phyloP scores from a whole-genome alignment of 352 stramenopile species.

The Globisporangium takayamanum region DNA sequence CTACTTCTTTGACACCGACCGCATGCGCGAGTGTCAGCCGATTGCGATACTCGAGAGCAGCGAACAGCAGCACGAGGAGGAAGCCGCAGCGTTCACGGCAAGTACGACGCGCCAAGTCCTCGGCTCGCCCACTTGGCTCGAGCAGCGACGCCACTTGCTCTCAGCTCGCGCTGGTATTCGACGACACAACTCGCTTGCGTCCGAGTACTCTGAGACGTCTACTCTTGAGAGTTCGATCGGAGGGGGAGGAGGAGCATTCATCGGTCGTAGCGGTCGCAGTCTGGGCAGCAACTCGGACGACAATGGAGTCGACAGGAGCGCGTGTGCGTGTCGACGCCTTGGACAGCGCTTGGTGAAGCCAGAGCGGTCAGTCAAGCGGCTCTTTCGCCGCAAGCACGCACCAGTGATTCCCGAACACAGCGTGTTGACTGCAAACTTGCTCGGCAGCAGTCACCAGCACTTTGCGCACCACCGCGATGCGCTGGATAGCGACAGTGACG shows the following conservation, averaged over 20 bases:
- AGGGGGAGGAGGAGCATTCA: no score
- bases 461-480: neutral
- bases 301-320: no score
- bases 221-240: neutral
- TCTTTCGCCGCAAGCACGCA: constrained; percentile 7
- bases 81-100: no score
- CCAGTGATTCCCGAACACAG: constrained; percentile 4
- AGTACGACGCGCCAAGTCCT: no score
- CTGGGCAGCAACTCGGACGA: neutral
- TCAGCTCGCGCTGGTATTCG: no score
- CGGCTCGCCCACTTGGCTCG: no score
- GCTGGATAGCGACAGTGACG: neutral
- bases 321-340: constrained; percentile 8
- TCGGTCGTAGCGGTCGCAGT: no score
- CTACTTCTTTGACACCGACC: constrained; percentile 23
- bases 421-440: constrained; percentile 6
- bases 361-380: neutral
- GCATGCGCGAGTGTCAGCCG: constrained; percentile 15
- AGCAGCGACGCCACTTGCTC: neutral
- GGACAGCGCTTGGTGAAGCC: constrained; percentile 6
- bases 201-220: neutral
- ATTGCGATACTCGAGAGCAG: constrained; percentile 6
- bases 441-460: neutral
- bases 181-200: neutral
- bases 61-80: neutral